A percentile compares a stretch with the other conserved stretches of the same genome.
These are phyloP conservation scores for Balamuthia mandrillaris DNA, from an alignment of 208 protist genomes.

Conservation along the genomic window DNA sequence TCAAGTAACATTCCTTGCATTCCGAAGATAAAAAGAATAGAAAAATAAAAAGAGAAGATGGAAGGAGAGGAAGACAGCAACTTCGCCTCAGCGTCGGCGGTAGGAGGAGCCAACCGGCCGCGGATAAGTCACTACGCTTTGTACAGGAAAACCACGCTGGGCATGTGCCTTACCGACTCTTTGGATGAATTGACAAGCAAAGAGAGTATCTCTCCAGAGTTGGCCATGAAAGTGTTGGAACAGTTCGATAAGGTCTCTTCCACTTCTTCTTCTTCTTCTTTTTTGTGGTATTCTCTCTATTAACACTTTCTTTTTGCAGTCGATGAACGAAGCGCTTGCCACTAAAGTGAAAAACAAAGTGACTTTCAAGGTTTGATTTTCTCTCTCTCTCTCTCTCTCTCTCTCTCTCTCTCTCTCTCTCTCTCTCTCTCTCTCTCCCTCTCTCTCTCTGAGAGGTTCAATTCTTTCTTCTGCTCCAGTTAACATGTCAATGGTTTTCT, in stretches of 20 bases:
- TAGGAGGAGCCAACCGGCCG: too few species aligned
- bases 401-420: neutral
- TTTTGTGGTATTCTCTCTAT: too few species aligned
- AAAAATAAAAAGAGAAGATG: too few species aligned
- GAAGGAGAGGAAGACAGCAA: too few species aligned
- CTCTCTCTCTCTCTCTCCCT: neutral
- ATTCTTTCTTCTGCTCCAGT: neutral
- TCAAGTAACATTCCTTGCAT: too few species aligned
- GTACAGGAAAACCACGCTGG: constrained; percentile 28
- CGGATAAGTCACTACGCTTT: too few species aligned
- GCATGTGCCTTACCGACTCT: constrained; percentile 23
- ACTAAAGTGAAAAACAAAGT: neutral
- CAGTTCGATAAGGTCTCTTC: constrained; percentile 21
- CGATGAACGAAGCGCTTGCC: constrained; percentile 33
- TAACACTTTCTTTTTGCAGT: too few species aligned
- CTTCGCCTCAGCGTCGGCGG: too few species aligned
- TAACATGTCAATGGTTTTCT: neutral
- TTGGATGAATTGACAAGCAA: neutral
- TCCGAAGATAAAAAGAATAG: too few species aligned
- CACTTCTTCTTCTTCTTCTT: too few species aligned
- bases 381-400: neutral
- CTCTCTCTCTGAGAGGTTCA: too few species aligned
- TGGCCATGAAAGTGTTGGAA: constrained; percentile 11
- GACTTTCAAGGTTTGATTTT: constrained; percentile 9
- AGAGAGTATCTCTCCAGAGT: neutral